Evolutionary conservation across 257 asterid genomes (phyloP).

Genomic region (Schizonepeta tenuifolia): DNA sequence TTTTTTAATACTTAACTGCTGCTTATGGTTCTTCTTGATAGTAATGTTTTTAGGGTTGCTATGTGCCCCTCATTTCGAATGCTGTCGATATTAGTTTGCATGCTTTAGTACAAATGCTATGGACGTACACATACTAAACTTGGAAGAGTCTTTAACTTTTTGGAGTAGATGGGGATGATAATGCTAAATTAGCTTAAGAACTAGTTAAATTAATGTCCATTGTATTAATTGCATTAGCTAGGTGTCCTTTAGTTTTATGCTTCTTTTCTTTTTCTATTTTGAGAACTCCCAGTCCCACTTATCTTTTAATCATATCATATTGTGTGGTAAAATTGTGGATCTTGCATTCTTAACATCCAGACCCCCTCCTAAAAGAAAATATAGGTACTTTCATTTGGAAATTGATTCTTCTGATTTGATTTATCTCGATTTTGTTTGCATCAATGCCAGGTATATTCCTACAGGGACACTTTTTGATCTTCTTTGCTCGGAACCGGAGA

Average conservation of each 20-base stretch:
- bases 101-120: neutral
- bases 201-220: neutral
- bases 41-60: constrained; percentile 26
- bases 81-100: neutral
- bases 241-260: neutral
- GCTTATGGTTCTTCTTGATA: constrained; percentile 20
- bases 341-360: neutral
- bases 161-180: constrained; percentile 22
- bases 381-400: constrained; percentile 4
- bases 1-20: neutral
- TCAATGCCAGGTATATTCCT: constrained; percentile 77
- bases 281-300: constrained; percentile 9
- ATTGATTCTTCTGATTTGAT: constrained; percentile 26
- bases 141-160: constrained; percentile 23
- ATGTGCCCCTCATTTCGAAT: neutral
- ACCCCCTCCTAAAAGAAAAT: neutral
- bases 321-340: neutral
- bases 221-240: constrained; percentile 16
- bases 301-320: neutral
- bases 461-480: constrained; percentile 95
- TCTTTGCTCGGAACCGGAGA: constrained; percentile 93
- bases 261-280: neutral
- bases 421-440: constrained; percentile 30
- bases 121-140: neutral
- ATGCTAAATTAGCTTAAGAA: neutral